These are phyloP conservation scores for Aspergillus conjunctus DNA, from an alignment of 495 filamentous ascomycete species.

Conservation along the genomic window DNA sequence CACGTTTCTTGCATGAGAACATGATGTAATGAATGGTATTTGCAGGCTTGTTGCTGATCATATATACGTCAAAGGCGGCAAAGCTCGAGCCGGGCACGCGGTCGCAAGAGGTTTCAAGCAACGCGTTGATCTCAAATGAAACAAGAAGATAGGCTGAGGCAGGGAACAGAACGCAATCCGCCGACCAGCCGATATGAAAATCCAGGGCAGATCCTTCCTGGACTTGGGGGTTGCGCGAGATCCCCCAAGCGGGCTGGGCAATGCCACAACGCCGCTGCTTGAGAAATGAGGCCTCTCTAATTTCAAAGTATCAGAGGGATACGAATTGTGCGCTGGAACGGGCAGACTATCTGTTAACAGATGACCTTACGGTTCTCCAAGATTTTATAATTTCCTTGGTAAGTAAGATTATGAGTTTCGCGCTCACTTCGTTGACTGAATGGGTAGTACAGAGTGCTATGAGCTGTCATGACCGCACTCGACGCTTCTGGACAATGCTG, in stretches of 20 bases:
- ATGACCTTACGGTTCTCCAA: slow-evolving; percentile 7
- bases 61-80: not conserved
- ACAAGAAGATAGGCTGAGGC: too few relatives aligned
- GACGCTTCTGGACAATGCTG: slow-evolving; percentile 3
- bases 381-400: slow-evolving; percentile 1
- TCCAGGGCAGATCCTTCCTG: too few relatives aligned
- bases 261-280: too few relatives aligned
- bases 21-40: not conserved
- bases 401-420: too few relatives aligned
- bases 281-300: too few relatives aligned
- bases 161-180: too few relatives aligned
- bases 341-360: not conserved
- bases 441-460: not conserved
- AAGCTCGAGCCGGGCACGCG: not conserved
- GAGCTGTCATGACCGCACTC: not conserved
- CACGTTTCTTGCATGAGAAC: not conserved
- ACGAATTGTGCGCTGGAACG: not conserved
- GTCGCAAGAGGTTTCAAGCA: not conserved
- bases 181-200: too few relatives aligned
- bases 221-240: too few relatives aligned
- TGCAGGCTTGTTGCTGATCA: not conserved
- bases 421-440: too few relatives aligned
- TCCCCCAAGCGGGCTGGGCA: too few relatives aligned
- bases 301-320: not conserved
- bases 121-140: not conserved